Conservation (phyloP, 2,329 filamentous ascomycete genomes). For the Colletotrichum sojae region DNA sequence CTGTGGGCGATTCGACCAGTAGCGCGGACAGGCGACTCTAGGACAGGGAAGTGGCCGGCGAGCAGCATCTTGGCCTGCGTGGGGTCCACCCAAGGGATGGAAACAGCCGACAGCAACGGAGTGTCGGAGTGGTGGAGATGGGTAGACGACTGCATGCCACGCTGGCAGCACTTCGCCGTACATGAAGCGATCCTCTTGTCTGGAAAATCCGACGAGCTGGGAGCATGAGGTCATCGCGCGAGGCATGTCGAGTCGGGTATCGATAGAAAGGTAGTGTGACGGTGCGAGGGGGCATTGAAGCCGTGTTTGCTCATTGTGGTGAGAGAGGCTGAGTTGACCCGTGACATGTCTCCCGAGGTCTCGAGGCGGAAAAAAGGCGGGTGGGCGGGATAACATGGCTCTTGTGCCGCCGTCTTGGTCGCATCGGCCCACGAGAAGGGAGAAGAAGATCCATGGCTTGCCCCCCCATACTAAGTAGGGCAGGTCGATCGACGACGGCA, state of each 20-base stretch:
- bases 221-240: conserved; percentile 40
- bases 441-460: conserved; percentile 15
- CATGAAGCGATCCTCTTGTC: conserved; percentile 16
- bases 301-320: conserved; percentile 32
- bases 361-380: neutral
- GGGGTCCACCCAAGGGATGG: conserved; percentile 32
- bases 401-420: conserved; percentile 23
- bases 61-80: conserved; percentile 38
- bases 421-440: conserved; percentile 23
- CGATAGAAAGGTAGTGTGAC: conserved; percentile 26
- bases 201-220: conserved; percentile 40
- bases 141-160: conserved; percentile 41
- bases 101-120: conserved; percentile 39
- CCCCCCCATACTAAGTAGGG: conserved; percentile 3
- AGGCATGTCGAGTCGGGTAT: conserved; percentile 31
- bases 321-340: conserved; percentile 7
- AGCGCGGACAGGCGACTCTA: conserved; percentile 4
- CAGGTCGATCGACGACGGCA: conserved; percentile 22
- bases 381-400: neutral
- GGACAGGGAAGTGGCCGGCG: conserved; percentile 18
- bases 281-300: conserved; percentile 21
- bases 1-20: conserved; percentile 19
- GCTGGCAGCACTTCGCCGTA: conserved; percentile 40
- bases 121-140: conserved; percentile 34
- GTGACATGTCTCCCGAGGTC: conserved; percentile 2